A percentile compares a stretch with the other conserved stretches of the same genome.
Evolutionary conservation across 306 rosid species (phyloP).

Genomic region (Vicia faba): DNA sequence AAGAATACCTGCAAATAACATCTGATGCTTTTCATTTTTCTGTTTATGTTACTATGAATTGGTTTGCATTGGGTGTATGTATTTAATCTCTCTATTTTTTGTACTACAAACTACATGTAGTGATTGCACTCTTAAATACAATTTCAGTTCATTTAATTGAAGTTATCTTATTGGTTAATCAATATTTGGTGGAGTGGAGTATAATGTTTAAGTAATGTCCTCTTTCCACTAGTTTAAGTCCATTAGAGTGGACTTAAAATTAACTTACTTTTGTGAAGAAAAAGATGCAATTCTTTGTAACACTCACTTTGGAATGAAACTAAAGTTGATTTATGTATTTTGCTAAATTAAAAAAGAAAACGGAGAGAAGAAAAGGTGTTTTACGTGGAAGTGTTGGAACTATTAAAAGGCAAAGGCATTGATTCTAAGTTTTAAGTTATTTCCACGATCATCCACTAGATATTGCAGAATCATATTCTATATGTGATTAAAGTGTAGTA

Average conservation of each 20-base stretch:
- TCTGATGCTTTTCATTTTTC: conserved; percentile 38
- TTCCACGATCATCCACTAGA: conserved; percentile 44
- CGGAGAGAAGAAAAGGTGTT: conserved; percentile 10
- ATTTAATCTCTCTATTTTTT: conserved; percentile 4
- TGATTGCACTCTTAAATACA: neutral
- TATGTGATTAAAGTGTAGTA: conserved; percentile 28
- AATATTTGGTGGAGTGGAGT: conserved; percentile 11
- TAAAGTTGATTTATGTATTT: conserved; percentile 29
- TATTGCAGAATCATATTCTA: conserved; percentile 48
- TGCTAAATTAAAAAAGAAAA: conserved; percentile 8
- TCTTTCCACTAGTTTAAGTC: conserved; percentile 32
- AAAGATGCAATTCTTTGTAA: conserved; percentile 30
- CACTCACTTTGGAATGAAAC: conserved; percentile 37
- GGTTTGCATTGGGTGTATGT: conserved; percentile 27
- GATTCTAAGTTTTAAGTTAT: conserved; percentile 38
- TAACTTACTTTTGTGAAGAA: conserved; percentile 34
- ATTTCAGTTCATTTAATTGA: conserved; percentile 11
- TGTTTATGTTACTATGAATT: neutral
- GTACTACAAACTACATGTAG: conserved; percentile 23
- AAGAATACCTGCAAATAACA: conserved; percentile 24
- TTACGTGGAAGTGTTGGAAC: conserved; percentile 38
- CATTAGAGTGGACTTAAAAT: conserved; percentile 29
- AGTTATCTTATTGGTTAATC: conserved; percentile 22
- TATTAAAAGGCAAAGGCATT: conserved; percentile 35
- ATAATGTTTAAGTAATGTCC: conserved; percentile 24